Conservation (phyloP, 2,329 filamentous ascomycete species). For the Fusarium algeriense region DNA sequence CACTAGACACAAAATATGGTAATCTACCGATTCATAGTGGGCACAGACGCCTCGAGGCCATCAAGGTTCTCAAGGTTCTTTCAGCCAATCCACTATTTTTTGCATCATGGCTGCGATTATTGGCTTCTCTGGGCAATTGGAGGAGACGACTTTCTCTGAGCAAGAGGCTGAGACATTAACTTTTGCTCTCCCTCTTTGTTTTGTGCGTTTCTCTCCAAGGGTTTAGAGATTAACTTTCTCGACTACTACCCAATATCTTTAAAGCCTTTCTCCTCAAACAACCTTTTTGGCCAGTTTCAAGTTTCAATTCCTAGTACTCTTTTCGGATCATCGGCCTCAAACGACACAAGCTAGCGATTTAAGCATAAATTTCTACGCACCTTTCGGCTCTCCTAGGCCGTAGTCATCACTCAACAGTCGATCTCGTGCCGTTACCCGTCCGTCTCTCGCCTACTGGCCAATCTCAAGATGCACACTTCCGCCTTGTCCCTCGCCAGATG, state of each 20-base stretch:
- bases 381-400: slow-evolving; percentile 12
- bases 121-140: slow-evolving; percentile 6
- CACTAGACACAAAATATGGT: slow-evolving; percentile 29
- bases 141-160: slow-evolving; percentile 8
- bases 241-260: neutral
- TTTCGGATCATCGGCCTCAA: neutral
- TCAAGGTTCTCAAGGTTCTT: slow-evolving; percentile 44
- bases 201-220: neutral
- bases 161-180: slow-evolving; percentile 38
- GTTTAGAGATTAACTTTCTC: neutral
- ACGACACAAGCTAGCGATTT: slow-evolving; percentile 11
- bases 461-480: slow-evolving; percentile 31
- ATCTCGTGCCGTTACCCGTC: slow-evolving; percentile 7
- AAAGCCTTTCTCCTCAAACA: neutral
- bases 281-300: slow-evolving; percentile 26
- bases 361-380: slow-evolving; percentile 26
- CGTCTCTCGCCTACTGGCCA: neutral
- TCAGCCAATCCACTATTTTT: slow-evolving; percentile 30
- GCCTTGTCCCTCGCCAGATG: slow-evolving; percentile 34
- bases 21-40: slow-evolving; percentile 30
- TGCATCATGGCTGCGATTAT: slow-evolving; percentile 13
- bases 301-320: neutral
- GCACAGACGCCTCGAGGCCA: slow-evolving; percentile 7
- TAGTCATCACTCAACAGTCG: neutral
- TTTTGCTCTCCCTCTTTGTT: slow-evolving; percentile 10